Conservation (phyloP, 2,329 filamentous ascomycete genomes). For the Berkeleyomyces rouxiae region DNA sequence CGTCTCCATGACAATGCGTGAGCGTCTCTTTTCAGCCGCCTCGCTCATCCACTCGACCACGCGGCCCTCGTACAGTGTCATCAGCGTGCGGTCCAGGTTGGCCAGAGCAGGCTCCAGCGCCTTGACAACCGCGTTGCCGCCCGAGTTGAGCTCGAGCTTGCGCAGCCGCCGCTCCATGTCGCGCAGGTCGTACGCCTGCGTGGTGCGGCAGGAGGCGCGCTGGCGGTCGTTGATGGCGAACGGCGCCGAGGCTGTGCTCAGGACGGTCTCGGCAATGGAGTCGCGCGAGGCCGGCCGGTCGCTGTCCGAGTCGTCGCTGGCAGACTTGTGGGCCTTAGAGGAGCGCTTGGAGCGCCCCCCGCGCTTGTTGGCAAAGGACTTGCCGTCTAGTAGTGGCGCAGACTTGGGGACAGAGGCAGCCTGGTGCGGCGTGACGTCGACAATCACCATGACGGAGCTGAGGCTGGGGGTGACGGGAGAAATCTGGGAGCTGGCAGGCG, state of each 20-base stretch:
- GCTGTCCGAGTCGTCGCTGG: not conserved
- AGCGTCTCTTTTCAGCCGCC: constrained; percentile 8
- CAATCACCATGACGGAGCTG: constrained; percentile 26
- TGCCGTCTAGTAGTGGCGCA: not conserved
- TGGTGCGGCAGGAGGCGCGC: constrained; percentile 4
- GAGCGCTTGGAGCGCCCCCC: not conserved
- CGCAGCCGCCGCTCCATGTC: constrained; percentile 33
- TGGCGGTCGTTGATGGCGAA: constrained; percentile 13
- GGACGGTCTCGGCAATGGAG: constrained; percentile 2
- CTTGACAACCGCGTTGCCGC: constrained; percentile 28
- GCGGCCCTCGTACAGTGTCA: constrained; percentile 14
- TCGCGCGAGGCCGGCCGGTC: not conserved
- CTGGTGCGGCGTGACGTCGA: constrained; percentile 22
- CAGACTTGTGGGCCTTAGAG: not conserved
- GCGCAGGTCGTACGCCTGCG: constrained; percentile 21
- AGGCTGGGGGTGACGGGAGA: constrained; percentile 16
- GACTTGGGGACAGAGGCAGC: constrained; percentile 1
- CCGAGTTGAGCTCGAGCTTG: constrained; percentile 27
- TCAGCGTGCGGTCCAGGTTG: constrained; percentile 25
- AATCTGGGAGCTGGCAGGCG: not conserved
- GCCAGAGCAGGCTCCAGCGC: constrained; percentile 30
- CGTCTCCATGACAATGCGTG: constrained; percentile 5
- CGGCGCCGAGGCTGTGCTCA: not conserved
- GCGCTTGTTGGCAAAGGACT: not conserved
- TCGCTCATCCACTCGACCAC: constrained; percentile 12